These are phyloP conservation scores for Fusarium keratoplasticum DNA, from an alignment of 2,329 filamentous ascomycete genomes.

Conservation along the genomic window DNA sequence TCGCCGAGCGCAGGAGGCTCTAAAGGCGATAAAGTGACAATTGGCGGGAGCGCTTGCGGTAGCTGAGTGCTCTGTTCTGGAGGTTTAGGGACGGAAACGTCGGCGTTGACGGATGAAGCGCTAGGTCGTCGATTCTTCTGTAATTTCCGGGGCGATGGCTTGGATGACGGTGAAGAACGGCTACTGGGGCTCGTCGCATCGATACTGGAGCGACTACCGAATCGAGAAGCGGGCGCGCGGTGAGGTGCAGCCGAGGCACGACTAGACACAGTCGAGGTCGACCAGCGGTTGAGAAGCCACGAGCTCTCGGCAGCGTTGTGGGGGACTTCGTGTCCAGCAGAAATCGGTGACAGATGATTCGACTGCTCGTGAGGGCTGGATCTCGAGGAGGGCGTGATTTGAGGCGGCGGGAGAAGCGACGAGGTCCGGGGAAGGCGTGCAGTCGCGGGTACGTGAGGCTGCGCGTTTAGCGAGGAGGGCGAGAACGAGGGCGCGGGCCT, in stretches of 20 bases:
- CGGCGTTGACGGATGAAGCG: slow-evolving; percentile 27
- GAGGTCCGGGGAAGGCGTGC: slow-evolving; percentile 56
- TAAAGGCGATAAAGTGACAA: slow-evolving; percentile 41
- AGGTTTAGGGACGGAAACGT: slow-evolving; percentile 13
- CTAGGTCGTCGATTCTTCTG: slow-evolving; percentile 53
- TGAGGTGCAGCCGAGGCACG: slow-evolving; percentile 52
- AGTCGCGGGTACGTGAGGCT: slow-evolving; percentile 45
- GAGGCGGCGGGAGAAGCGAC: slow-evolving; percentile 57
- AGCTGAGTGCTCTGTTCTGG: slow-evolving; percentile 27
- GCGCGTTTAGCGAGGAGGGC: slow-evolving; percentile 34
- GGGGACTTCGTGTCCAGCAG: slow-evolving; percentile 39
- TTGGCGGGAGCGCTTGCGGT: slow-evolving; percentile 39
- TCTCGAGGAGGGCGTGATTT: slow-evolving; percentile 43
- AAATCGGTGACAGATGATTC: slow-evolving; percentile 34
- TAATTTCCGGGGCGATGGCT: slow-evolving; percentile 51
- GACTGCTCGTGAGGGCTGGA: slow-evolving; percentile 26
- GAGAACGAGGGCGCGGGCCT: slow-evolving; percentile 28
- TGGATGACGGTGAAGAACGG: slow-evolving; percentile 46
- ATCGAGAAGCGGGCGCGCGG: slow-evolving; percentile 49
- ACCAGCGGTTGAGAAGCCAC: slow-evolving; percentile 65
- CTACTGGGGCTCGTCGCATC: slow-evolving; percentile 53
- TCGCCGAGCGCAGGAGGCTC: slow-evolving; percentile 37
- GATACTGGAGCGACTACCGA: slow-evolving; percentile 57
- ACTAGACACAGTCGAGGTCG: slow-evolving; percentile 63
- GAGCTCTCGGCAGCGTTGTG: slow-evolving; percentile 55